Evolutionary conservation across 306 rosid species (phyloP), one percentile per base, ranked within the genome.

Genomic region (Gleditsia sinensis): DNA sequence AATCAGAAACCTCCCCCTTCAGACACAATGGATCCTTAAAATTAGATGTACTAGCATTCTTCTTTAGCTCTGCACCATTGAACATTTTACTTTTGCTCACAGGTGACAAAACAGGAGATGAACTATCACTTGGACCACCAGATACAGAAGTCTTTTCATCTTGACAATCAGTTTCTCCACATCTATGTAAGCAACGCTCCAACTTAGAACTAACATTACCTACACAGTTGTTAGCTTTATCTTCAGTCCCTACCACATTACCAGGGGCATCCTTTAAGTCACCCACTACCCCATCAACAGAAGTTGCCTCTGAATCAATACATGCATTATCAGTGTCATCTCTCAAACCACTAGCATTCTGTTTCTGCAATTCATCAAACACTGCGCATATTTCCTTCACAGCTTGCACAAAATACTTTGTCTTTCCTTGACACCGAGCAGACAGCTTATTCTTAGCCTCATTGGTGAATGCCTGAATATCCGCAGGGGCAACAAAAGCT

Each of bases 401-500:
- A 37, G 99, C 99, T 81, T 92, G 97, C 61, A 92, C 8, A 74
- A 95, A 95, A 72, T 56, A 63, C 85, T 84, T 95, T 33, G 98
- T 60, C 86, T 87, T 95, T 67, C 88, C 89, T 9, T 88, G 96
- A 84, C 83, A 66, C 72, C 97, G 88, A 75, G 91, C 74, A 72
- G 88, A 82, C 78, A 95, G 71, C 75, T 90, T 95, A 69, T 48
- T 81, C 86, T 88, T 92, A 53, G 69, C 78, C 85, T 90, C 97
- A 75, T 37, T 61, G 21, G 99, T 95, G 80, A 95, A 95, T 62
- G 79, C 81, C 81, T 92, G 97, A 83, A 95, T 83, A 81, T 95
- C 99, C 69, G 82, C 80, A 61, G 98, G 97, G 86, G 97, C 88
- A 84, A 95, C 96, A 86, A 95, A 95, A 67, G 97, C 99, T 82